Evolutionary conservation across 1,284 basidiomycete species (phyloP).

Genomic region (Retiboletus fuscus): DNA sequence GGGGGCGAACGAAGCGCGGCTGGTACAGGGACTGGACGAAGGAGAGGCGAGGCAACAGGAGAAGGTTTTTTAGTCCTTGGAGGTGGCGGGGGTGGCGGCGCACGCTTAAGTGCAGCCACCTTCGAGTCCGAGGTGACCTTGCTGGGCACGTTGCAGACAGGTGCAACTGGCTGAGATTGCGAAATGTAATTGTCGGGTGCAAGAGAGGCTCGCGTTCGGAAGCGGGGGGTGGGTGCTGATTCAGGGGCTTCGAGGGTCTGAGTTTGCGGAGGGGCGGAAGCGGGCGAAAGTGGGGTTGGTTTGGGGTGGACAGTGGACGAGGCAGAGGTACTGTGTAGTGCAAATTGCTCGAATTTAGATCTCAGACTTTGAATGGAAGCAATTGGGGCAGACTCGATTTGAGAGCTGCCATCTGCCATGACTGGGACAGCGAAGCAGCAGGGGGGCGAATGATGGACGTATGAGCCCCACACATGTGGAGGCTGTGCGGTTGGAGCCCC

Average conservation of each 20-base stretch:
- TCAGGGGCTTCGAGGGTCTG: slow-evolving; percentile 45
- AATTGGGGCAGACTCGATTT: slow-evolving; percentile 63
- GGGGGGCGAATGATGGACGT: slow-evolving; percentile 13
- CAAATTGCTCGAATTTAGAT: slow-evolving; percentile 70
- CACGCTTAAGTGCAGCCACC: slow-evolving; percentile 51
- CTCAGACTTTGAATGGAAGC: slow-evolving; percentile 75
- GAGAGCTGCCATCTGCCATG: slow-evolving; percentile 41
- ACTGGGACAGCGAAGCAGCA: background rate
- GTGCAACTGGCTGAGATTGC: slow-evolving; percentile 34
- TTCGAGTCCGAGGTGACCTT: slow-evolving; percentile 58
- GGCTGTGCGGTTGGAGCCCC: slow-evolving; percentile 23
- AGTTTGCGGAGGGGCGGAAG: slow-evolving; percentile 24
- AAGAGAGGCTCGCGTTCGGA: slow-evolving; percentile 55
- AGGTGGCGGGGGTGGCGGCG: slow-evolving; percentile 72
- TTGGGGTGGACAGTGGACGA: slow-evolving; percentile 20
- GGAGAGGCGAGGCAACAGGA: slow-evolving; percentile 55
- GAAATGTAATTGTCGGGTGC: slow-evolving; percentile 43
- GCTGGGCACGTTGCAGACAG: slow-evolving; percentile 50
- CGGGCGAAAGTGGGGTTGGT: slow-evolving; percentile 35
- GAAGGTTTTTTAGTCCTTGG: slow-evolving; percentile 57
- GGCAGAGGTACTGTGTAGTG: slow-evolving; percentile 36
- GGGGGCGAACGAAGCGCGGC: slow-evolving; percentile 40
- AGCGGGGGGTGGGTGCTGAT: slow-evolving; percentile 51
- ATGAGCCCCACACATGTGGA: slow-evolving; percentile 21
- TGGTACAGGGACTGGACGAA: slow-evolving; percentile 57